Conservation (phyloP, 768 basidiomycete species). For the Rhodotorula toruloides region DNA sequence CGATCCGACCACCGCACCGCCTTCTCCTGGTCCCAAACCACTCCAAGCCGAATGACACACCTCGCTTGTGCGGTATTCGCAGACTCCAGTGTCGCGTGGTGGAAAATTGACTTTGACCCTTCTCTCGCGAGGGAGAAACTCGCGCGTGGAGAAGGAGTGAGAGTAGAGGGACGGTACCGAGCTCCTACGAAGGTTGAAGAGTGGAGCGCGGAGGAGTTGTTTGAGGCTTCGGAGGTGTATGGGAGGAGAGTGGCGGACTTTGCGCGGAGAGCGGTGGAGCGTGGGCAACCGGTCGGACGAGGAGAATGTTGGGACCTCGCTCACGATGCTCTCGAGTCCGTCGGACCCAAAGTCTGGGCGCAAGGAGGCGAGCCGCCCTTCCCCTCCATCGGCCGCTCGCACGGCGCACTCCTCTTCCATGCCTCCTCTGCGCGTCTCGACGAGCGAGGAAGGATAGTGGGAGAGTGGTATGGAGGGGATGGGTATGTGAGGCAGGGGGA, state of each 20-base stretch:
- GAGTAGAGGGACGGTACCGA: constrained; percentile 23
- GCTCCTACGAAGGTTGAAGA: neutral
- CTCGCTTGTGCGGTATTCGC: constrained; percentile 14
- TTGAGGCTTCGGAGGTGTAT: constrained; percentile 53
- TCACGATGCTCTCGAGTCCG: constrained; percentile 52
- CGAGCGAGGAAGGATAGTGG: neutral
- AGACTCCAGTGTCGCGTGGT: constrained; percentile 18
- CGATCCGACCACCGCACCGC: constrained; percentile 21
- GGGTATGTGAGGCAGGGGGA: constrained; percentile 56
- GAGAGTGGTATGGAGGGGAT: constrained; percentile 48
- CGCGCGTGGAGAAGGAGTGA: no score
- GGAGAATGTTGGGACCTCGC: constrained; percentile 57
- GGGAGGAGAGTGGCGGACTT: constrained; percentile 54
- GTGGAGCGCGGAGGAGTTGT: constrained; percentile 44
- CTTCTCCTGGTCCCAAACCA: constrained; percentile 8
- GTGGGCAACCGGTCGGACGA: constrained; percentile 50
- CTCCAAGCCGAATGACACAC: neutral
- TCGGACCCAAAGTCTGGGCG: constrained; percentile 46
- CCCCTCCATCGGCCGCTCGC: constrained; percentile 54
- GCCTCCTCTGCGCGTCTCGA: no score
- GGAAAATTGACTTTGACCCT: no score
- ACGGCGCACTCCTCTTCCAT: constrained; percentile 56
- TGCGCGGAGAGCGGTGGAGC: constrained; percentile 52
- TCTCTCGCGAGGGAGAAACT: no score
- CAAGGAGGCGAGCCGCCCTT: constrained; percentile 49